Evolutionary conservation across 306 rosid genomes (phyloP), one percentile per base, ranked within the genome.

Genomic region (Citrullus mucosospermus): DNA sequence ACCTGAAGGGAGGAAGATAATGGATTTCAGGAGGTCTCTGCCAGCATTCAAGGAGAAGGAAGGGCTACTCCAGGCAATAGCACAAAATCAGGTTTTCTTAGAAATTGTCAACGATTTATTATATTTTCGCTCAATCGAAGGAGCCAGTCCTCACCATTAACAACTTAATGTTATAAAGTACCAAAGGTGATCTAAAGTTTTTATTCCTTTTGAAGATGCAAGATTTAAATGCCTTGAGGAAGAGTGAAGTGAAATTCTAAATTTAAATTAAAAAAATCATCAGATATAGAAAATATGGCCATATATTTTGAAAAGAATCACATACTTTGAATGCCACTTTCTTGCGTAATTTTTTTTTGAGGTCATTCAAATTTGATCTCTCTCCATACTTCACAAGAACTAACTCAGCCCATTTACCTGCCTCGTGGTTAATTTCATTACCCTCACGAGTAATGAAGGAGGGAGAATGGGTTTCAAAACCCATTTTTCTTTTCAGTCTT

Each of bases 1-100:
- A 77, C 91, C 88, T 18, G 88, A 88, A 85, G 91, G 91, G 41
- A 85, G 78, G 85, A 88, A 83, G 78, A 85, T 88, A 81, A 25
- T 85, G 69, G 86, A 82, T 72, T 83, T 88, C 78, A 82, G 89
- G 60, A 82, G 83, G 75, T 88, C 91, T 43, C 81, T 88, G 56
- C 91, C 91, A 2, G 75, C 87, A 38, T 88, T 74, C 83, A 85
- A 59, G 81, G 91, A 85, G 87, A 88, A 85, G 78, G 88, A 80
- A 58, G 85, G 79, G 80, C 57, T 88, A 79, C 91, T 88, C 60
- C 85, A 79, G 80, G 91, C 89, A 61, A 88, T 88, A 79, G 91
- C 91, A 30, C 83, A 58, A 78, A 88, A 88, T 83, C 91, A 88
- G 88, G 91, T 88, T 36, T 78, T 30, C 71, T 77, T 17, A 56